These are phyloP conservation scores for Colletotrichum incanum DNA, from an alignment of 2,329 filamentous ascomycete genomes.

Conservation along the genomic window DNA sequence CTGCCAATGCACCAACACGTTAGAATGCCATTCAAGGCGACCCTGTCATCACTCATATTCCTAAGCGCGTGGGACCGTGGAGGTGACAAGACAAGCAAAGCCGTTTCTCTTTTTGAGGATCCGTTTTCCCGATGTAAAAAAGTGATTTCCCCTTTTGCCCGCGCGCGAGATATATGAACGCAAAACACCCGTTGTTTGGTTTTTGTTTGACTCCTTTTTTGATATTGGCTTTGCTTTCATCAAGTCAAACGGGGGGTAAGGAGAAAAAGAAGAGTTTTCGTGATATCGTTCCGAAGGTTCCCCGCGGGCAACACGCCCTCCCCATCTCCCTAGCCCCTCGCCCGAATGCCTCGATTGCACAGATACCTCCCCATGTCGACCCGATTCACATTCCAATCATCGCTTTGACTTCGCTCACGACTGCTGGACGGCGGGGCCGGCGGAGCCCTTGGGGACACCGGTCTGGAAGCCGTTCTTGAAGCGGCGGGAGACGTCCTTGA, in stretches of 20 bases:
- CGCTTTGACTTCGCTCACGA: slow-evolving; percentile 56
- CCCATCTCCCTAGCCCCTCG: slow-evolving; percentile 12
- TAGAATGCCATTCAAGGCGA: slow-evolving; percentile 1
- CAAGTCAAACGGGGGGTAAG: slow-evolving; percentile 31
- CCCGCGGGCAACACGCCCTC: slow-evolving; percentile 29
- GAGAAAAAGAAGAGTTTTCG: slow-evolving; percentile 22
- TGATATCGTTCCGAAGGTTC: slow-evolving; percentile 35
- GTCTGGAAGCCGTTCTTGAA: slow-evolving; percentile 99
- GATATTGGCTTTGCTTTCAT: slow-evolving; percentile 36
- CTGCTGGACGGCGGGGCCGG: slow-evolving; percentile 67
- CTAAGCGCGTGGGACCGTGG: neutral
- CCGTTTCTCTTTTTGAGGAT: slow-evolving; percentile 37
- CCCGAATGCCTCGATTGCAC: slow-evolving; percentile 40
- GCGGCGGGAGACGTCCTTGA: slow-evolving; percentile 91
- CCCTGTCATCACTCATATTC: slow-evolving; percentile 4
- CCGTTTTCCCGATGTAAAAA: slow-evolving; percentile 35
- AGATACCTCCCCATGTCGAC: slow-evolving; percentile 41
- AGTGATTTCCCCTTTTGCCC: slow-evolving; percentile 18
- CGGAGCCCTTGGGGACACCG: slow-evolving; percentile 87
- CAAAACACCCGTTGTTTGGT: slow-evolving; percentile 27
- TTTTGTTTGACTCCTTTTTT: slow-evolving; percentile 44
- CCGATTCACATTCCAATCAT: slow-evolving; percentile 41
- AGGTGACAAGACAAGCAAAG: slow-evolving; percentile 31
- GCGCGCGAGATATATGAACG: slow-evolving; percentile 34
- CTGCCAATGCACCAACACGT: neutral